These are phyloP conservation scores for Lichtheimia corymbifera DNA, from an alignment of 371 early-diverging fungal genomes.

Conservation along the genomic window DNA sequence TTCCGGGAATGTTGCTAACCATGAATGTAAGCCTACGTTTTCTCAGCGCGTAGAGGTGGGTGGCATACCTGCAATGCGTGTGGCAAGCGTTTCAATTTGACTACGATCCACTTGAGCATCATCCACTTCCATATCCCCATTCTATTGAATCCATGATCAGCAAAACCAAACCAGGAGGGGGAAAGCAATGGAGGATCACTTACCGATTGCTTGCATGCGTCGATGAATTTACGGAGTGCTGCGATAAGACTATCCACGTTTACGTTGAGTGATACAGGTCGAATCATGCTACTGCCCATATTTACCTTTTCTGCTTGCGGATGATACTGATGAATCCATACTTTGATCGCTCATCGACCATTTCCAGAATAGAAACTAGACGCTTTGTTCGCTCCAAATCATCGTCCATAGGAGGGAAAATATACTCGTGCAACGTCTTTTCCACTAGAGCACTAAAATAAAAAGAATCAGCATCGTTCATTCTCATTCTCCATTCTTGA, in stretches of 20 bases:
- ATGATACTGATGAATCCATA: constrained; percentile 59
- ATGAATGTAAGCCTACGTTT: background rate
- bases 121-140: constrained; percentile 24
- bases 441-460: constrained; percentile 37
- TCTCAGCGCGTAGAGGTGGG: background rate
- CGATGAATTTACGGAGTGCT: background rate
- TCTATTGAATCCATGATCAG: background rate
- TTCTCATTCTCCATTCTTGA: background rate
- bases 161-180: too few relatives aligned
- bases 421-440: constrained; percentile 29
- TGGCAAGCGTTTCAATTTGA: constrained; percentile 37
- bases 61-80: constrained; percentile 45
- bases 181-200: background rate
- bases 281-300: background rate
- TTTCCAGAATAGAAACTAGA: constrained; percentile 50
- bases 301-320: constrained; percentile 52
- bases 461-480: background rate
- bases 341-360: constrained; percentile 50
- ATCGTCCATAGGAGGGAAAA: constrained; percentile 46
- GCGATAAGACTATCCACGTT: background rate
- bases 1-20: constrained; percentile 60
- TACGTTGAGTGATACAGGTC: background rate
- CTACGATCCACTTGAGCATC: constrained; percentile 8
- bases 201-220: background rate
- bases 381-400: constrained; percentile 60